These are phyloP conservation scores for Paecilomyces sp. DNA, from an alignment of 2,329 filamentous ascomycete species.

Conservation along the genomic window DNA sequence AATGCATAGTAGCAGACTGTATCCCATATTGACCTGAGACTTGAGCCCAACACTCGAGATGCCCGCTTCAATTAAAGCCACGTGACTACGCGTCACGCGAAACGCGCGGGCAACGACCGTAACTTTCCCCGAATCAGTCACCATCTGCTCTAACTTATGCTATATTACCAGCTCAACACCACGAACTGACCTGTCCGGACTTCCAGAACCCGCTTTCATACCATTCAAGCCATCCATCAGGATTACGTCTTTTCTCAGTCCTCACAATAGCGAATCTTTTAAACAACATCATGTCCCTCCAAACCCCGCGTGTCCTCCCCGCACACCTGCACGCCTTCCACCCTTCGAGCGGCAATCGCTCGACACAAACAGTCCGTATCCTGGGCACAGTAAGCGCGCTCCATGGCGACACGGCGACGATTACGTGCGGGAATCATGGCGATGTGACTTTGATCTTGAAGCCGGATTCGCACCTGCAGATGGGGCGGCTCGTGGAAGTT, in stretches of 20 bases:
- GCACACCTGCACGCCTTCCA: slow-evolving; percentile 71
- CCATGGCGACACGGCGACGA: slow-evolving; percentile 68
- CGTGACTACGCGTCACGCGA: slow-evolving; percentile 17
- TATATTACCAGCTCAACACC: background rate
- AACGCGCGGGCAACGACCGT: background rate
- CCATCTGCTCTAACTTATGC: background rate
- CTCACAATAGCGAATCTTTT: background rate
- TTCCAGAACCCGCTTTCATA: too few relatives aligned
- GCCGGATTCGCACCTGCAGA: slow-evolving; percentile 42
- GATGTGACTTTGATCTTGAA: slow-evolving; percentile 68
- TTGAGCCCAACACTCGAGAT: background rate
- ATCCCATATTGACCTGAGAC: background rate
- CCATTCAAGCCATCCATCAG: background rate
- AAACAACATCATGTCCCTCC: slow-evolving; percentile 53
- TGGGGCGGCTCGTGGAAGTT: slow-evolving; percentile 40
- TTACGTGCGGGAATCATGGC: slow-evolving; percentile 65
- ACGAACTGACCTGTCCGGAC: background rate
- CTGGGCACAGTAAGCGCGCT: slow-evolving; percentile 79
- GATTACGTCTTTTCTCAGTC: background rate
- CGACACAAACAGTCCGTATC: slow-evolving; percentile 66
- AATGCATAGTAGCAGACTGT: background rate
- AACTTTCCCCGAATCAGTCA: background rate
- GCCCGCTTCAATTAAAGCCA: slow-evolving; percentile 5
- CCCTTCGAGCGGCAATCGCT: slow-evolving; percentile 34
- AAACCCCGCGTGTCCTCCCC: slow-evolving; percentile 77